These are phyloP conservation scores for Leccinum obscurum DNA, from an alignment of 768 basidiomycete genomes.

Conservation along the genomic window DNA sequence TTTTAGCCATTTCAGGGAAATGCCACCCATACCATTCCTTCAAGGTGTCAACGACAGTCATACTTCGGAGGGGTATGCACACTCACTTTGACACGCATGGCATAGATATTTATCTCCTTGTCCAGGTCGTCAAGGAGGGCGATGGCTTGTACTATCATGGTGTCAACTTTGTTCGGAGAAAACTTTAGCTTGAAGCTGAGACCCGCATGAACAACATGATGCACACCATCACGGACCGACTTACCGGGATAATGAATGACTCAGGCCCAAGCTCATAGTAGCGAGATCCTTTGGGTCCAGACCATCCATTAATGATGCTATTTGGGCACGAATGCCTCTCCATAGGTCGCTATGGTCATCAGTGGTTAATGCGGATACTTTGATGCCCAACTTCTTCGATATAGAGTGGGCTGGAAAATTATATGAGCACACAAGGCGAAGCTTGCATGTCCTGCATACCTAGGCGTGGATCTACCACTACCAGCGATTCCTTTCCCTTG, in stretches of 20 bases:
- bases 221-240: conserved; percentile 18
- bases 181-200: conserved; percentile 97
- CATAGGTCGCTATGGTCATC: conserved; percentile 79
- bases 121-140: conserved; percentile 96
- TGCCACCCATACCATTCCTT: conserved; percentile 99
- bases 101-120: conserved; percentile 99
- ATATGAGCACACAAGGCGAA: conserved; percentile 8
- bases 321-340: conserved; percentile 92
- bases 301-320: conserved; percentile 84
- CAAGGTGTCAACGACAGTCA: conserved; percentile 3
- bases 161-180: conserved; percentile 99
- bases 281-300: conserved; percentile 91
- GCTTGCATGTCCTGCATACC: conserved; percentile 51
- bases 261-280: conserved; percentile 97
- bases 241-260: conserved; percentile 93
- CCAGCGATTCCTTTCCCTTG: conserved; percentile 80
- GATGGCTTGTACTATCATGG: conserved; percentile 99
- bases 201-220: conserved; percentile 8
- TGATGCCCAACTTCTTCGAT: conserved; percentile 91
- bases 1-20: conserved; percentile 99
- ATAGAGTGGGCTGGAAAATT: conserved; percentile 68
- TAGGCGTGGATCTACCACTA: conserved; percentile 89
- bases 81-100: conserved; percentile 95
- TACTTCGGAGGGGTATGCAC: background rate
- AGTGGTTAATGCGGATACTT: conserved; percentile 62